These are phyloP conservation scores for Trichophyton benhamiae DNA, from an alignment of 2,329 filamentous ascomycete genomes.

Conservation along the genomic window DNA sequence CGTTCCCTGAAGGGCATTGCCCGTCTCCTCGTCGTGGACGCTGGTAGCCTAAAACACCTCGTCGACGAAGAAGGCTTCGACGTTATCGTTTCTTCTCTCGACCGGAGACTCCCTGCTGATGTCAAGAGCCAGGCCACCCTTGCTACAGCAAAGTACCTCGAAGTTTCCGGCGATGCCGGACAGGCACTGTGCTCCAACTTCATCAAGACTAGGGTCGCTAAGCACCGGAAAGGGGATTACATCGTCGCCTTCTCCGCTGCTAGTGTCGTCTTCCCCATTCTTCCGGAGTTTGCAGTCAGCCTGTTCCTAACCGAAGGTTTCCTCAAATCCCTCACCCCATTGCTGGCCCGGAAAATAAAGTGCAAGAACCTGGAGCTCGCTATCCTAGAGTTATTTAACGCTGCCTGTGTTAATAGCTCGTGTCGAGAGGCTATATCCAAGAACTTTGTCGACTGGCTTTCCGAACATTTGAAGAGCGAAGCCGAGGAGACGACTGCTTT, in stretches of 20 bases:
- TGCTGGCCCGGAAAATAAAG: constrained; percentile 71
- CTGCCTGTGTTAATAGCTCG: constrained; percentile 70
- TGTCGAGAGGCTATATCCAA: constrained; percentile 77
- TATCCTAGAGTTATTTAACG: constrained; percentile 78
- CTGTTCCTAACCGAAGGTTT: constrained; percentile 87
- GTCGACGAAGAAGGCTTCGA: constrained; percentile 64
- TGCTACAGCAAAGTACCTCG: constrained; percentile 70
- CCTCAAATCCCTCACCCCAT: constrained; percentile 58
- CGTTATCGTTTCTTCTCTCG: constrained; percentile 73
- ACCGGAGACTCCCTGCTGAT: constrained; percentile 62
- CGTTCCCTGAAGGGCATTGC: constrained; percentile 50
- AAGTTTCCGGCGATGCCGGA: constrained; percentile 60
- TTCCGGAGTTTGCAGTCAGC: constrained; percentile 59
- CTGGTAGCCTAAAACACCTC: constrained; percentile 35
- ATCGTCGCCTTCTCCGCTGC: constrained; percentile 91
- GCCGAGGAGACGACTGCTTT: constrained; percentile 40
- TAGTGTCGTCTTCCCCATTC: constrained; percentile 73
- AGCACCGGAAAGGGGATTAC: constrained; percentile 73
- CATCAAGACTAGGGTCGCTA: constrained; percentile 57
- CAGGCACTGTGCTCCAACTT: constrained; percentile 59
- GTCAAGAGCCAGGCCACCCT: constrained; percentile 73
- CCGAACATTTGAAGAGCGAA: constrained; percentile 66
- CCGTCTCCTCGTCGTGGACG: constrained; percentile 45
- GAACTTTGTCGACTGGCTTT: constrained; percentile 76
- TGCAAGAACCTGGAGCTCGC: constrained; percentile 76